phyloP scores from a whole-genome alignment of 2,329 filamentous ascomycete species.

The Sporothrix mexicana region DNA sequence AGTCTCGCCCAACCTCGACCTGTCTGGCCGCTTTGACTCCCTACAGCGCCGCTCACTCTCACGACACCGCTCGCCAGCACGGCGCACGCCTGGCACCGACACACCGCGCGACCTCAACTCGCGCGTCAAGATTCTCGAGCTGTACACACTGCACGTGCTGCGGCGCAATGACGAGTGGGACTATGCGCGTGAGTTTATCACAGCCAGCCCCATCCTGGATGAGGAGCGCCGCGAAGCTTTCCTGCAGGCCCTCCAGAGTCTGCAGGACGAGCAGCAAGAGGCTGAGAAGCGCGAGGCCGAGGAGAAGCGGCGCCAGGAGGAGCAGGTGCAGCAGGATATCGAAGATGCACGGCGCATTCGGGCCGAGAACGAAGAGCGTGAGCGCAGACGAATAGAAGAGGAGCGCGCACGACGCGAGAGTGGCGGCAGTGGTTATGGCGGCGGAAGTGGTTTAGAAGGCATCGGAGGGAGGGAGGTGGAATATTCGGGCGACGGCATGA shows the following conservation, averaged over 20 bases:
- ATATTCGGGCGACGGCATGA: slow-evolving; percentile 27
- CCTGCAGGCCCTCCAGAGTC: slow-evolving; percentile 78
- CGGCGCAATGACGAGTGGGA: slow-evolving; percentile 95
- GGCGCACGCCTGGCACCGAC: slow-evolving; percentile 66
- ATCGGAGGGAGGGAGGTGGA: slow-evolving; percentile 15
- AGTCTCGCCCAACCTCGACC: slow-evolving; percentile 70
- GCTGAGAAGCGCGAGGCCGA: slow-evolving; percentile 69
- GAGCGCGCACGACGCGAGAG: slow-evolving; percentile 58
- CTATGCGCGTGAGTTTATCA: slow-evolving; percentile 90
- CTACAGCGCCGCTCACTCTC: slow-evolving; percentile 43
- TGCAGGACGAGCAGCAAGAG: slow-evolving; percentile 82
- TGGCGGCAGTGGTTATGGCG: slow-evolving; percentile 2
- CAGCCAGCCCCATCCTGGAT: slow-evolving; percentile 82
- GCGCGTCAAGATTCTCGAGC: slow-evolving; percentile 87
- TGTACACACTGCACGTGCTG: slow-evolving; percentile 95
- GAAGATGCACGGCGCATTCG: slow-evolving; percentile 62
- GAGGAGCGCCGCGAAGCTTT: slow-evolving; percentile 92
- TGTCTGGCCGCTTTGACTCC: slow-evolving; percentile 64
- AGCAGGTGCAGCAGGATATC: slow-evolving; percentile 60
- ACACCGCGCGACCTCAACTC: slow-evolving; percentile 84
- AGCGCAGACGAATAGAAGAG: slow-evolving; percentile 60
- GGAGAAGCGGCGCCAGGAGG: slow-evolving; percentile 62
- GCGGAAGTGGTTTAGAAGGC: not conserved
- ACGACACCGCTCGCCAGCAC: slow-evolving; percentile 46
- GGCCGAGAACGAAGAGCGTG: slow-evolving; percentile 64